Percentiles rank a stretch among this genome's conserved stretches.
Conservation (phyloP, 441 rosid species). For the Aleurites moluccanus region DNA sequence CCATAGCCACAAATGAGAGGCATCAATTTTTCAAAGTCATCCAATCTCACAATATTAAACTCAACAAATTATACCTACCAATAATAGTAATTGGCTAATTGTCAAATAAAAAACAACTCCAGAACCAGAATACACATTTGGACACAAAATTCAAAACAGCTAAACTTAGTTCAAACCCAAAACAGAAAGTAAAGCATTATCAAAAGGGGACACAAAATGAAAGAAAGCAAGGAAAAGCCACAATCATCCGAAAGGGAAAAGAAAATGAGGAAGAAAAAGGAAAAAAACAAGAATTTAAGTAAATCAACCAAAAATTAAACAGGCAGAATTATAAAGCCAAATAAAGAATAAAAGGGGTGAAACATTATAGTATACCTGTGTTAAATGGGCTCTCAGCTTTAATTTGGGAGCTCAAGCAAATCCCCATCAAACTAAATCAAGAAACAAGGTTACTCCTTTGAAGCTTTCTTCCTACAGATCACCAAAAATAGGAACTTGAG, state of each 20-base stretch:
- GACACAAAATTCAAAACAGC: background rate
- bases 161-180: background rate
- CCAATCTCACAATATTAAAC: background rate
- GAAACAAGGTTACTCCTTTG: conserved; percentile 23
- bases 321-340: conserved; percentile 1
- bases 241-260: background rate
- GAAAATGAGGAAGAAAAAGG: background rate
- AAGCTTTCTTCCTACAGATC: conserved; percentile 36
- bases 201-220: background rate
- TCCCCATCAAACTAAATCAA: conserved; percentile 58
- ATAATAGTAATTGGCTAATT: background rate
- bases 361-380: conserved; percentile 48
- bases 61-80: background rate
- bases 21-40: background rate
- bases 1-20: background rate
- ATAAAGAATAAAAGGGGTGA: background rate
- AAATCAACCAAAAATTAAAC: conserved; percentile 18
- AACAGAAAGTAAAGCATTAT: background rate
- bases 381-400: conserved; percentile 80
- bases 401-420: conserved; percentile 82
- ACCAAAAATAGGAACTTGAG: conserved; percentile 19
- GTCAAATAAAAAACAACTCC: background rate
- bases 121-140: conserved; percentile 6
- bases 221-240: background rate
- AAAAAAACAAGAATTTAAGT: background rate